A percentile compares a stretch with the other conserved stretches of the same genome.
Conservation (phyloP, 228 moss, liverwort and hornwort genomes). For the Sphagnum magellanicum region DNA sequence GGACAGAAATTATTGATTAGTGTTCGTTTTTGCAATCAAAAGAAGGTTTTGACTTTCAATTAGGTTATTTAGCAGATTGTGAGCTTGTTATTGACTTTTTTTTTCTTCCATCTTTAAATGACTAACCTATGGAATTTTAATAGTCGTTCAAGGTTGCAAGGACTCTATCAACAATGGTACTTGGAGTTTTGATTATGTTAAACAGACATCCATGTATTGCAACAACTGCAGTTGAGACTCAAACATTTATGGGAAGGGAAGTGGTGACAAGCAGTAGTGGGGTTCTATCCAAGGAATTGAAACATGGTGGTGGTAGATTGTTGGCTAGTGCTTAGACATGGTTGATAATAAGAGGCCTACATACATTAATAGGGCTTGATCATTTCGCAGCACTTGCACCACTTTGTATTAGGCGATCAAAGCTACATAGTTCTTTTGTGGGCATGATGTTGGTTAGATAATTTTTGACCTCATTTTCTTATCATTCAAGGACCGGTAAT, state of each 20-base stretch:
- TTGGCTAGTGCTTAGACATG: constrained; percentile 87
- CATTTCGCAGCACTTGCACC: constrained; percentile 86
- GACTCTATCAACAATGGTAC: constrained; percentile 30
- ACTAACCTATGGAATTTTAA: too few relatives aligned
- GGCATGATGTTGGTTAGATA: constrained; percentile 89
- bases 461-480: constrained; percentile 84
- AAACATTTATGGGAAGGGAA: constrained; percentile 29
- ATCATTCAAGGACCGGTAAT: constrained; percentile 62
- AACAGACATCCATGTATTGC: constrained; percentile 39
- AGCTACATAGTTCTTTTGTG: constrained; percentile 73
- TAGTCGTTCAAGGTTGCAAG: constrained; percentile 23
- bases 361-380: constrained; percentile 88
- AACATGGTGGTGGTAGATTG: constrained; percentile 51
- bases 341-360: constrained; percentile 70
- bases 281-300: constrained; percentile 31
- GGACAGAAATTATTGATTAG: too few relatives aligned
- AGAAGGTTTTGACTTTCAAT: too few relatives aligned
- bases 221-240: constrained; percentile 49
- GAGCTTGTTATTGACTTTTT: too few relatives aligned
- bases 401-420: constrained; percentile 85
- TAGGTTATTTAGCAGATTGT: too few relatives aligned
- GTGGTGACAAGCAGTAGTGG: constrained; percentile 20
- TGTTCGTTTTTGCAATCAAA: too few relatives aligned
- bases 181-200: constrained; percentile 47
- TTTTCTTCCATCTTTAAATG: too few relatives aligned